Conservation (phyloP, 2,329 filamentous ascomycete genomes). For the Capronia epimyces region DNA sequence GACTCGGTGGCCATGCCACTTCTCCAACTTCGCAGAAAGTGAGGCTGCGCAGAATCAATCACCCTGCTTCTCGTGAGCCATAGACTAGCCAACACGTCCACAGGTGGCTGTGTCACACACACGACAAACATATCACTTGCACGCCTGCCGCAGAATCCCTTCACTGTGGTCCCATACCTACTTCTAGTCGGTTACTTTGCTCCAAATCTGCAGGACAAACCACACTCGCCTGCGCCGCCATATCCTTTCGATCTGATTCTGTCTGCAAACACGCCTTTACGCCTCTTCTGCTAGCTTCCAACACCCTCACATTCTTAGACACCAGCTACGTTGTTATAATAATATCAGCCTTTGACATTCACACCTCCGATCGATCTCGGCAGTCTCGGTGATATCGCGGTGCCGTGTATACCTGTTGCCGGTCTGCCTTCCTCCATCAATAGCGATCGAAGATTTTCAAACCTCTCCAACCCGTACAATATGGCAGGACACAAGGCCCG, state of each 20-base stretch:
- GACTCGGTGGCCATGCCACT: not conserved
- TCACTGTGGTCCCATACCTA: not conserved
- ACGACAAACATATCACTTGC: slow-evolving; percentile 1
- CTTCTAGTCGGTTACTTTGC: not conserved
- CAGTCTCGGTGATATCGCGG: not conserved
- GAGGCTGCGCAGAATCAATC: slow-evolving; percentile 11
- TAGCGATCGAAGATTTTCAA: not conserved
- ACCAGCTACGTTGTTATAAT: not conserved
- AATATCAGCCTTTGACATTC: not conserved
- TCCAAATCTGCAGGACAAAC: not conserved
- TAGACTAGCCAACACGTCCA: slow-evolving; percentile 20
- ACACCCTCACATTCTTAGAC: not conserved
- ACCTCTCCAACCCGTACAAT: not conserved
- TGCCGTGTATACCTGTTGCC: not conserved
- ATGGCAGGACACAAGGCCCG: slow-evolving; percentile 56
- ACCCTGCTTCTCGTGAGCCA: slow-evolving; percentile 6
- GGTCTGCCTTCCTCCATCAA: not conserved
- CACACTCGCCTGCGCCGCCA: not conserved
- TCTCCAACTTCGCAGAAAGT: slow-evolving; percentile 4
- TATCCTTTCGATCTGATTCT: slow-evolving; percentile 22
- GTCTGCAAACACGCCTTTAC: not conserved
- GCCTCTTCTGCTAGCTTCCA: slow-evolving; percentile 1
- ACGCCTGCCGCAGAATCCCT: not conserved
- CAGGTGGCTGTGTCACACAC: slow-evolving; percentile 19
- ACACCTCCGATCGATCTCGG: not conserved